Base-by-base conservation (phyloP, 768 basidiomycete genomes). In the Hericium alpestre region DNA sequence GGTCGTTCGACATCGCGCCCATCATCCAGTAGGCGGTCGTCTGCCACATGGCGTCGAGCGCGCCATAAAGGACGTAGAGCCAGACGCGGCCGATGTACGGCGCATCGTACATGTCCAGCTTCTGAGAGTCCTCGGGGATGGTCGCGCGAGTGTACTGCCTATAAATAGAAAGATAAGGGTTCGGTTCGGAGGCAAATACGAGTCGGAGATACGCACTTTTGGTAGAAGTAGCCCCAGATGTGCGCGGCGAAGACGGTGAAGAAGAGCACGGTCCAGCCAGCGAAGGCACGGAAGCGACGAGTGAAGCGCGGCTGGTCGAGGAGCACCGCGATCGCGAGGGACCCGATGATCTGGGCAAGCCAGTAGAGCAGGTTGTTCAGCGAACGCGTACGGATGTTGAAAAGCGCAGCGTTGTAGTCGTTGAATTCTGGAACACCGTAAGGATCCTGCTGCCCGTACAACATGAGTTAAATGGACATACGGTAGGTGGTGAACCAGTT, bases 401-500 rank as follows among this genome's bases (percentile, higher is more conserved):
- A 91, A 6, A 90, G 67, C 1, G 82, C 84, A 15, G 75, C 80
- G 63, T 91, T 92, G 70, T 77, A 91, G 52, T 81, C 86, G 59
- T 86, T 90, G 71, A 86, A 85, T 69, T 90, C 84, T 88, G 59
- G 51, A 37, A 51, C 39, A 18, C 50, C 56, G 25, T 37, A 38
- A 16, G 49, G 2, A 46, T 25, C 20, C 51, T 22, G 53, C 38
- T 27, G 58, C 2, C 11, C 15, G 37, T 12, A 6, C 22, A 13
- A n/a, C 9, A 32, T 32, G 32, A 32, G 1, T 8, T 32, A 32
- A 1, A 32, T 32, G 3, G 43, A 69, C 83, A 64, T 58, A 87
- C 86, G 87, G 86, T 86, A 90, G 2, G 88, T 84, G 66, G 89
- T 89, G 71, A 90, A 90, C 79, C 86, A 90, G 68, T 90, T 90